Conservation (phyloP, 306 rosid genomes). For the Biancaea sappan region DNA sequence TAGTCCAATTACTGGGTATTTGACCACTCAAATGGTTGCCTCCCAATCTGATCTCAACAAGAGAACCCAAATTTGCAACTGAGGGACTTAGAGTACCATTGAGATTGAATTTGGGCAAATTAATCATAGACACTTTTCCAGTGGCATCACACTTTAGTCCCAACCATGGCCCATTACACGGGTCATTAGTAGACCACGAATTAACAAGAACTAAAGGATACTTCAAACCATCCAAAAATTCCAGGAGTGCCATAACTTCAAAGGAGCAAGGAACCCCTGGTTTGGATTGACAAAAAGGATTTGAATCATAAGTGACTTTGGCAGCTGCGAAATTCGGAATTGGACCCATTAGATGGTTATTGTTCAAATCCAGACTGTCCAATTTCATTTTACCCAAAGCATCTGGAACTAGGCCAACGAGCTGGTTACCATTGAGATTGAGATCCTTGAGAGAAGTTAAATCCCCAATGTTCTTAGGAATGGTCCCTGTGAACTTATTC, state of each 20-base stretch:
- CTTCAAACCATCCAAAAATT: constrained; percentile 63
- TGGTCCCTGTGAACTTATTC: constrained; percentile 67
- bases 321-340: constrained; percentile 67
- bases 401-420: constrained; percentile 78
- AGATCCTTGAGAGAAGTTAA: constrained; percentile 67
- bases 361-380: constrained; percentile 65
- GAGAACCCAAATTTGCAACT: constrained; percentile 67
- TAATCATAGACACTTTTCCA: constrained; percentile 62
- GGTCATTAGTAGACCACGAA: constrained; percentile 74
- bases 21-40: constrained; percentile 63
- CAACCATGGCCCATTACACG: constrained; percentile 71
- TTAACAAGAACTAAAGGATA: constrained; percentile 67
- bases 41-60: constrained; percentile 56
- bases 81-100: constrained; percentile 84
- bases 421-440: constrained; percentile 70
- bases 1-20: constrained; percentile 75
- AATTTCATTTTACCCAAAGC: constrained; percentile 58
- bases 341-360: constrained; percentile 86
- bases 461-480: constrained; percentile 72
- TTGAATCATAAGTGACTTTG: constrained; percentile 29
- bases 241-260: constrained; percentile 73
- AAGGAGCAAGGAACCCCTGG: constrained; percentile 62
- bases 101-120: constrained; percentile 60
- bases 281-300: constrained; percentile 60
- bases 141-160: constrained; percentile 61